A percentile compares a stretch with the other conserved stretches of the same genome.
Conservation (phyloP, 2,329 filamentous ascomycete species). For the Aureobasidium melanogenum region DNA sequence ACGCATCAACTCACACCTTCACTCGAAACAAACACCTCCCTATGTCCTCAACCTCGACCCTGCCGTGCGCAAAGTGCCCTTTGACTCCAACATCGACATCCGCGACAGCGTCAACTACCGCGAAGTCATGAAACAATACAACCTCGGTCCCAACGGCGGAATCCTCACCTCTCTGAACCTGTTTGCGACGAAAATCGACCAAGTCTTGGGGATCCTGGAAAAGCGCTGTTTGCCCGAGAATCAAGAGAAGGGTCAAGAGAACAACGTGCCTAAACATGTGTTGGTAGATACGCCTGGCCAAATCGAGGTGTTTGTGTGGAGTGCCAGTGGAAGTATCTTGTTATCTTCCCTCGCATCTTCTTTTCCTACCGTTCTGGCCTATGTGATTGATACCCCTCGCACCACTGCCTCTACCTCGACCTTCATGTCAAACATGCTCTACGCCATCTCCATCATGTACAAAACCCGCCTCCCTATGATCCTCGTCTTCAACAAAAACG, state of each 20-base stretch:
- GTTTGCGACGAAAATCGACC: slow-evolving; percentile 96
- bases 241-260: not conserved
- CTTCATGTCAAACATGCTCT: slow-evolving; percentile 99
- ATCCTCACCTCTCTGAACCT: slow-evolving; percentile 93
- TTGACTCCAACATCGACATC: slow-evolving; percentile 97
- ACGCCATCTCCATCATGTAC: slow-evolving; percentile 96
- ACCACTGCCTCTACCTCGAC: slow-evolving; percentile 84
- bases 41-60: slow-evolving; percentile 98
- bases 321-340: slow-evolving; percentile 85
- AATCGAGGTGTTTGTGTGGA: slow-evolving; percentile 99
- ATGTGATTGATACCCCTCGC: slow-evolving; percentile 92
- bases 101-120: slow-evolving; percentile 99
- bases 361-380: slow-evolving; percentile 94
- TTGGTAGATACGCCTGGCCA: slow-evolving; percentile 93
- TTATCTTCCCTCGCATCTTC: slow-evolving; percentile 86
- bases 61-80: slow-evolving; percentile 85
- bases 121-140: slow-evolving; percentile 99
- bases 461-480: slow-evolving; percentile 99
- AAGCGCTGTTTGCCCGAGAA: slow-evolving; percentile 52
- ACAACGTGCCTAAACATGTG: slow-evolving; percentile 57
- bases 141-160: slow-evolving; percentile 91
- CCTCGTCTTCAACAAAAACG: slow-evolving; percentile 97
- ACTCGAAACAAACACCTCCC: slow-evolving; percentile 58
- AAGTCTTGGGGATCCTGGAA: slow-evolving; percentile 81
- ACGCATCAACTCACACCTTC: slow-evolving; percentile 87